Conservation (phyloP, 495 filamentous ascomycete genomes). For the Podospora bellae-mahoneyi region DNA sequence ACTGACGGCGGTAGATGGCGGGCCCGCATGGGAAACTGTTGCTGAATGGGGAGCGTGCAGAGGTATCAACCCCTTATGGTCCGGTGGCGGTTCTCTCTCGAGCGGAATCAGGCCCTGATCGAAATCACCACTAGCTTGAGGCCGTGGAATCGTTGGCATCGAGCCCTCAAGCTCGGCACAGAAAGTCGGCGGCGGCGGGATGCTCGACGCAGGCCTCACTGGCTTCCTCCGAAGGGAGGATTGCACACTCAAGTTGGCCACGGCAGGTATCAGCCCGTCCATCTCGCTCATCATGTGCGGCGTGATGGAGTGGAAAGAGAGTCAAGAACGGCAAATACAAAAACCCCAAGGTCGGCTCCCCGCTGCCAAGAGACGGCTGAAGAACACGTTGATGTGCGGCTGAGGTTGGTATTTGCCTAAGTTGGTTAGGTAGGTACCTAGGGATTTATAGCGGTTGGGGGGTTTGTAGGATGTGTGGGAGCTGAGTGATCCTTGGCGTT, state of each 20-base stretch:
- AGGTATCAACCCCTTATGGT: constrained; percentile 1
- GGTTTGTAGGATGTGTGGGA: too few relatives aligned
- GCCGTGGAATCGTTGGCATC: neutral
- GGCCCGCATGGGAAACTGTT: neutral
- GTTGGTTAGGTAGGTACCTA: neutral
- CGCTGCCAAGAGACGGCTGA: neutral
- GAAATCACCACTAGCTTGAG: neutral
- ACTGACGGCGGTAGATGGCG: neutral
- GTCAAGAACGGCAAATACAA: neutral
- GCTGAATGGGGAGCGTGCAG: neutral
- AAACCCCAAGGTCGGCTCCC: neutral
- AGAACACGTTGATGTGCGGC: neutral
- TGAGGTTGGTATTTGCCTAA: neutral
- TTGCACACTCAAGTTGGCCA: constrained; percentile 7
- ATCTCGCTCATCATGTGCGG: neutral
- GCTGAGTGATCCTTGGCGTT: too few relatives aligned
- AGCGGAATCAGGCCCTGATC: constrained; percentile 3
- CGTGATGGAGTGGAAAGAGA: neutral
- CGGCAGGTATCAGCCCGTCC: constrained; percentile 1
- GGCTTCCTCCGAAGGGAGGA: neutral
- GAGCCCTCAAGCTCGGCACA: neutral
- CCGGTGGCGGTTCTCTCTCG: neutral
- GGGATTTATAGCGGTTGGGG: too few relatives aligned
- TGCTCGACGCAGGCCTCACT: neutral
- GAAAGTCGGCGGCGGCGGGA: neutral